Evolutionary conservation across 2,329 filamentous ascomycete genomes (phyloP), one percentile per base, ranked within the genome.

Genomic region (Bisporella sp.): DNA sequence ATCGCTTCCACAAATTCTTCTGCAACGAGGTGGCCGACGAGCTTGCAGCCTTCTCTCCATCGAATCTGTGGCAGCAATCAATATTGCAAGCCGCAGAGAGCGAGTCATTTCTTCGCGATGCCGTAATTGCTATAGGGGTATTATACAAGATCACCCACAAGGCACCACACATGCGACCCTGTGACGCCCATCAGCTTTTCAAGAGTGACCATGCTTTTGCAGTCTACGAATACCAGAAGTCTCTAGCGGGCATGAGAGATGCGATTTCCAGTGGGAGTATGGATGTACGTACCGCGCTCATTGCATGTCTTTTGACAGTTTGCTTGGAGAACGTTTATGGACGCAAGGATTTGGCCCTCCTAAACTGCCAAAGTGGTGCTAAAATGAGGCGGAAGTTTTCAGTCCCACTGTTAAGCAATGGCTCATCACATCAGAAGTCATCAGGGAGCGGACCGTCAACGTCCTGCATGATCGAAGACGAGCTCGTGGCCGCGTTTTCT

Each of bases 141-240:
- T 67, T 85, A 37, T 83, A 84, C 64, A 82, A 83, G 64, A 82
- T 79, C 1, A 64, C 82, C 4, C 79, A 82, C 60, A 74, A 76
- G 53, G 73, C 75, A 3, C 55, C 52, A 12, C 12, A 47, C 29
- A 40, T 47, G 45, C 45, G 45, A 30, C 7, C n/a, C 13, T 47
- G 45, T 12, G 45, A 47, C 35, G 45, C 45, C 12, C 32, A 47
- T 41, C 45, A 21, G 5, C 33, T 40, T 30, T 47, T 47, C 45
- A 58, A 82, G 78, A 21, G 21, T 21, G 21, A 21, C 21, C 21
- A 21, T 21, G 21, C 21, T 21, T 21, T 21, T 21, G 21, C 21
- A 21, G 21, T 21, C 21, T 21, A 21, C 21, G 21, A 21, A 21
- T 21, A 21, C 21, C 21, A 21, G 21, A 21, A 21, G 21, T 21